Evolutionary conservation across 148 eudicot species (phyloP), one percentile per base, ranked within the genome.

Genomic region (Beta vulgaris): DNA sequence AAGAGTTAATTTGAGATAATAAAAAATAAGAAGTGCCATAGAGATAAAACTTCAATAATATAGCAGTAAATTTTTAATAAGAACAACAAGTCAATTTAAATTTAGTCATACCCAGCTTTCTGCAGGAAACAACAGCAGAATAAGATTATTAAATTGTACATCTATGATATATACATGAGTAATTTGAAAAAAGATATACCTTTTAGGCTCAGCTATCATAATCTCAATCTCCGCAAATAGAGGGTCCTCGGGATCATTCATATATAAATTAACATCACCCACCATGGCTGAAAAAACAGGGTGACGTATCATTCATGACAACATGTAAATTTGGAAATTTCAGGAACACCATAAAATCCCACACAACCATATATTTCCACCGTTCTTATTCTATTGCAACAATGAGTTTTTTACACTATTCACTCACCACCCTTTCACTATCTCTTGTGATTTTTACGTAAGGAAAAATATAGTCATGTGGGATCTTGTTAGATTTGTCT

Each of bases 191-290:
- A 39, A 15, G 67, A 29, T 23, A 8, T 74, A 63, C 84, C 76
- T 87, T 85, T 87, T 91, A 60, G 84, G 84, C 75, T 94, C 98
- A 78, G 97, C 98, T 51, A 94, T 88, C 98, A 94, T 94, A 61
- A 91, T 91, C 83, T 94, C 98, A 59, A 94, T 75, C 84, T 94
- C 98, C 28, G 88, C 98, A 74, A 90, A 57, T 15, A 77, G 83
- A 63, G 89, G 76, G 82, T 91, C 92, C 70, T 94, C 97, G 80
- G 84, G 65, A 84, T 94, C 98, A 84, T 94, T 94, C 97, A 91
- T 87, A 85, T 90, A 94, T 68, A 94, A 78, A 77, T 94, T 91
- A 54, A 94, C 98, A 84, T 91, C 98, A 68, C 98, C 98, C 7
- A 91, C 93, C 98, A 91, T 91, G 18, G 87, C 87, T 85, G 61